phyloP scores from a whole-genome alignment of 2,329 filamentous ascomycete genomes.

The Podosphaera fusca region DNA sequence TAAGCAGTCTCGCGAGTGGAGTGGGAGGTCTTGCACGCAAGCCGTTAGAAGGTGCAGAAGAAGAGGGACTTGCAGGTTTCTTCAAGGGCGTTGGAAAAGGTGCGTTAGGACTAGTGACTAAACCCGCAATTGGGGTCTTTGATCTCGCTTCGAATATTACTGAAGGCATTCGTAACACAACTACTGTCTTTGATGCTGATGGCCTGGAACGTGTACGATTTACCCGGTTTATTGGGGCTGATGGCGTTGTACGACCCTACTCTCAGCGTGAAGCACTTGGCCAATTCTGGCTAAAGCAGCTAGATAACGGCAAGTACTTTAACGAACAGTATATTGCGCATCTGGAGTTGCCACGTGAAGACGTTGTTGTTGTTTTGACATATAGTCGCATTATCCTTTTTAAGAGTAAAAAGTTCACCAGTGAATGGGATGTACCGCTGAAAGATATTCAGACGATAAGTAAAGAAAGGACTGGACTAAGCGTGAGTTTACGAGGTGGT shows the following conservation, averaged over 20 bases:
- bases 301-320: constrained; percentile 95
- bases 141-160: constrained; percentile 93
- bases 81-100: constrained; percentile 97
- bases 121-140: constrained; percentile 88
- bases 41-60: constrained; percentile 84
- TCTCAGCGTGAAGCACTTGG: constrained; percentile 85
- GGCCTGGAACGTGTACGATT: constrained; percentile 89
- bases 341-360: constrained; percentile 69
- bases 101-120: constrained; percentile 79
- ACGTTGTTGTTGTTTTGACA: constrained; percentile 76
- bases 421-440: constrained; percentile 88
- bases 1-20: constrained; percentile 76
- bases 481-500: constrained; percentile 67
- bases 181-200: constrained; percentile 87
- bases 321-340: constrained; percentile 95
- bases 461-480: constrained; percentile 88
- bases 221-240: constrained; percentile 71
- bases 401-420: constrained; percentile 59
- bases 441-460: constrained; percentile 94
- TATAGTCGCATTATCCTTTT: constrained; percentile 77
- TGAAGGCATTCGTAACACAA: constrained; percentile 94
- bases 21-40: constrained; percentile 85
- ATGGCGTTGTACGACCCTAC: constrained; percentile 87
- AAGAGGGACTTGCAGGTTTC: constrained; percentile 81
- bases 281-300: constrained; percentile 96